phyloP scores from a whole-genome alignment of 192 early-diverging fungal species.

The Pilaira anomala region DNA sequence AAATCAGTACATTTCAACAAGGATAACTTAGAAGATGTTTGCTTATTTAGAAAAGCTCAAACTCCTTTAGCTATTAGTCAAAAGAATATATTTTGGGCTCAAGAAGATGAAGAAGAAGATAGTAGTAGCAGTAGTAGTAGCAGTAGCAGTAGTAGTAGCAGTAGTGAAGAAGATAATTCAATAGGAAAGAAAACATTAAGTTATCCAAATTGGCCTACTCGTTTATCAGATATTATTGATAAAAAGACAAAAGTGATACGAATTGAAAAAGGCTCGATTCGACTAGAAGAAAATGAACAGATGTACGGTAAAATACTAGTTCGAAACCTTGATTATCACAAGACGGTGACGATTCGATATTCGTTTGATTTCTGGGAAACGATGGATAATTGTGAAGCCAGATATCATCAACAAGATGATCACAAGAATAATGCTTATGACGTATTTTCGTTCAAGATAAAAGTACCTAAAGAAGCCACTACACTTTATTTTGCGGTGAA shows the following conservation, averaged over 20 bases:
- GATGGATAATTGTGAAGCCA: slow-evolving; percentile 58
- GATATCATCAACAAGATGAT: slow-evolving; percentile 51
- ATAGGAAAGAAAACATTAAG: neutral
- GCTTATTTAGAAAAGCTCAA: slow-evolving; percentile 68
- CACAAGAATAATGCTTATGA: slow-evolving; percentile 50
- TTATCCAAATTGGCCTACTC: slow-evolving; percentile 8
- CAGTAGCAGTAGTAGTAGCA: neutral
- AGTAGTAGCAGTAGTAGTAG: neutral
- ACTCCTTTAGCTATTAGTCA: slow-evolving; percentile 52
- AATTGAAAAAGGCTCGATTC: neutral
- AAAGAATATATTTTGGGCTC: slow-evolving; percentile 36
- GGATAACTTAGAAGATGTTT: slow-evolving; percentile 60
- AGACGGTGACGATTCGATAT: slow-evolving; percentile 71
- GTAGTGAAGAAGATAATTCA: neutral
- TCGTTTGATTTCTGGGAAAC: slow-evolving; percentile 81
- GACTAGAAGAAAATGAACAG: neutral
- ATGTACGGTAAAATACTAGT: slow-evolving; percentile 65
- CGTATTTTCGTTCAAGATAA: slow-evolving; percentile 57
- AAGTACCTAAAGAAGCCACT: slow-evolving; percentile 18
- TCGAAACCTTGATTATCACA: slow-evolving; percentile 84
- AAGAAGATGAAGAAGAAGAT: slow-evolving; percentile 4
- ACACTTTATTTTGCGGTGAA: slow-evolving; percentile 62
- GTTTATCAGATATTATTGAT: slow-evolving; percentile 9
- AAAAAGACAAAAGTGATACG: slow-evolving; percentile 10
- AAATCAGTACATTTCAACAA: slow-evolving; percentile 68